Base-by-base conservation (phyloP, 1,284 basidiomycete genomes). In the Inonotus obliquus region DNA sequence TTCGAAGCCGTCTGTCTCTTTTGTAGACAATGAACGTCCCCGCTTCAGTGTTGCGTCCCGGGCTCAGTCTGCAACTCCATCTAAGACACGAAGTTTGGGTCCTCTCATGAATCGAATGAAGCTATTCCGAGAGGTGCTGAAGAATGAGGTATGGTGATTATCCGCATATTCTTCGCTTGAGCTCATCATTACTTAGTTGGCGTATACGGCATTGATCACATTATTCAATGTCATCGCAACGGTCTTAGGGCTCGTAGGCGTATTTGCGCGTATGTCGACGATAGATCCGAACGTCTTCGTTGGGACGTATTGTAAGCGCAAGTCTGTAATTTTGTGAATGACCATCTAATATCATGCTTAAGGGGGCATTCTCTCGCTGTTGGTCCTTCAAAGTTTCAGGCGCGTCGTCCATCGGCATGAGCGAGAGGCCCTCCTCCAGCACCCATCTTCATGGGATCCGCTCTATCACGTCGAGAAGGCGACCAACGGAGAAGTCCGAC, bases 361-460 rank as follows among this genome's bases (percentile, higher is more conserved):
- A 86, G 85, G 83, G 85, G 76, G 77, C 5, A 68, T 85, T 39
- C 77, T 86, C 27, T 87, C 85, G 0, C 52, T 82, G 14, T 74
- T 86, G 52, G 79, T 81, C 5, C 77, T 86, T 62, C 82, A 86
- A 65, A 86, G 83, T 69, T 86, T 85, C 68, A 76, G 80, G 47
- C 78, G 84, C 32, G 85, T 86, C 10, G 78, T 87, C 21, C 77
- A 75, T 19, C 79, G 85, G n/a, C 82, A 87, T 66, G 86, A 88
- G 69, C 73, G 78, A 47, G 85, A 87, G 61, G 78, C 79, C 0
- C 69, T 85, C 32, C 69, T 86, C 14, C 80, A 81, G 60, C 76
- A 81, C 62, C 79, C 82, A 2, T 71, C 74, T 4, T 72, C 76
- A 14, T 83, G 79, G 73, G 72, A 76, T 58, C 70, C 72, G 7